A percentile compares a stretch with the other conserved stretches of the same genome.
Conservation (phyloP, 768 basidiomycete genomes). For the Ramaria sp. region DNA sequence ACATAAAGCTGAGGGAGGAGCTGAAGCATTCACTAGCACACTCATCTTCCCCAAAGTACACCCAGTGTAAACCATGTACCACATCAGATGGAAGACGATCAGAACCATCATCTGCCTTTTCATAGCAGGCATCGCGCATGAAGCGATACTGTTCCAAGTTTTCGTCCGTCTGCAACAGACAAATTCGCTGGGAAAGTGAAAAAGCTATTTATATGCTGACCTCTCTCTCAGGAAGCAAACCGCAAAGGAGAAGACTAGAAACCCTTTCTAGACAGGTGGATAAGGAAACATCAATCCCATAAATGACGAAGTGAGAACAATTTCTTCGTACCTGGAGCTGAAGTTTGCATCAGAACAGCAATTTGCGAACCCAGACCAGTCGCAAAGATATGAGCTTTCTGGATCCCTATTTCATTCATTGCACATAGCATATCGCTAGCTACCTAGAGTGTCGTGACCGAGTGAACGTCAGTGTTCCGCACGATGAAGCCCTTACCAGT, state of each 20-base stretch:
- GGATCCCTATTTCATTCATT: background rate
- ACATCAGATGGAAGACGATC: background rate
- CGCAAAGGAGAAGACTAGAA: background rate
- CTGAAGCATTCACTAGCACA: background rate
- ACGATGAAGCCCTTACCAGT: background rate
- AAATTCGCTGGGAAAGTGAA: background rate
- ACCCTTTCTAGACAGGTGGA: background rate
- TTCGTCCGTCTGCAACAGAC: background rate
- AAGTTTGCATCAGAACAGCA: background rate
- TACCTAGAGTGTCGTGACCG: background rate
- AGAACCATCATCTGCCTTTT: background rate
- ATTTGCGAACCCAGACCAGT: background rate
- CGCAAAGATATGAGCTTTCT: background rate
- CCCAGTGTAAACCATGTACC: background rate
- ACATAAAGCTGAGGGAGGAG: background rate
- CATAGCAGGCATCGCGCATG: background rate
- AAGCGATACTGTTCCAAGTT: background rate
- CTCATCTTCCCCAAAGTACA: background rate
- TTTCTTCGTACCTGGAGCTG: background rate
- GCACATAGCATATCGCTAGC: background rate
- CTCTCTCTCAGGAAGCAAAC: background rate
- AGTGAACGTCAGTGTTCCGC: background rate
- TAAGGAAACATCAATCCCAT: too few relatives aligned
- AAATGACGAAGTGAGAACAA: background rate
- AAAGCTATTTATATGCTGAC: background rate